These are phyloP conservation scores for Mucor indicus DNA, from an alignment of 371 early-diverging fungal genomes.

Conservation along the genomic window DNA sequence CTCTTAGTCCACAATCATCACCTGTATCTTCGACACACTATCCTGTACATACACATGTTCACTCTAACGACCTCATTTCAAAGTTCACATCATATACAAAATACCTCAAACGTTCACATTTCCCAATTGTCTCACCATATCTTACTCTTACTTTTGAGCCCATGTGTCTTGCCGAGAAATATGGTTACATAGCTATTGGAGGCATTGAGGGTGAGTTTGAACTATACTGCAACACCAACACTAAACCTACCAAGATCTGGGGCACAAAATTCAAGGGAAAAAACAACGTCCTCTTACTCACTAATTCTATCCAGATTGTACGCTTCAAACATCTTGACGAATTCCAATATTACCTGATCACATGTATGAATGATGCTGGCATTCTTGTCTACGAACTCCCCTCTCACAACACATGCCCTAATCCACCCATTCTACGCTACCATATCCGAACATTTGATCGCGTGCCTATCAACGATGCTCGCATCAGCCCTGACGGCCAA, in stretches of 20 bases:
- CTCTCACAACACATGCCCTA: slow-evolving; percentile 1
- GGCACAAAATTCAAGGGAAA: slow-evolving; percentile 35
- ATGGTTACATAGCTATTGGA: slow-evolving; percentile 58
- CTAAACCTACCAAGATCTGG: slow-evolving; percentile 35
- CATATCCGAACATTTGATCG: slow-evolving; percentile 44
- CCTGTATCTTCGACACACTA: neutral
- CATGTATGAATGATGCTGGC: slow-evolving; percentile 51
- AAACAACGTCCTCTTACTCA: slow-evolving; percentile 43
- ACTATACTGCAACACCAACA: slow-evolving; percentile 42
- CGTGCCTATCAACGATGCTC: slow-evolving; percentile 54
- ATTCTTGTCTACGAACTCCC: slow-evolving; percentile 44
- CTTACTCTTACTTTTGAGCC: slow-evolving; percentile 35
- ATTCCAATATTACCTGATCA: slow-evolving; percentile 22
- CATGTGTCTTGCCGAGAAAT: slow-evolving; percentile 49
- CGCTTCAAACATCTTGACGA: slow-evolving; percentile 28
- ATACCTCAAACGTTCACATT: slow-evolving; percentile 37
- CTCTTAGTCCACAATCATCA: slow-evolving; percentile 2
- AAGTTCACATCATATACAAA: slow-evolving; percentile 43
- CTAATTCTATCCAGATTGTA: slow-evolving; percentile 55
- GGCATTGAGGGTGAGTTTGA: slow-evolving; percentile 45
- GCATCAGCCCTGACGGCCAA: slow-evolving; percentile 48
- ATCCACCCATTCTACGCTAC: slow-evolving; percentile 16
- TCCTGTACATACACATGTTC: slow-evolving; percentile 1
- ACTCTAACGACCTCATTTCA: slow-evolving; percentile 10
- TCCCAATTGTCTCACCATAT: slow-evolving; percentile 27